Conservation (phyloP, 2,329 filamentous ascomycete genomes). For the Pseudohalonectria lignicola region DNA sequence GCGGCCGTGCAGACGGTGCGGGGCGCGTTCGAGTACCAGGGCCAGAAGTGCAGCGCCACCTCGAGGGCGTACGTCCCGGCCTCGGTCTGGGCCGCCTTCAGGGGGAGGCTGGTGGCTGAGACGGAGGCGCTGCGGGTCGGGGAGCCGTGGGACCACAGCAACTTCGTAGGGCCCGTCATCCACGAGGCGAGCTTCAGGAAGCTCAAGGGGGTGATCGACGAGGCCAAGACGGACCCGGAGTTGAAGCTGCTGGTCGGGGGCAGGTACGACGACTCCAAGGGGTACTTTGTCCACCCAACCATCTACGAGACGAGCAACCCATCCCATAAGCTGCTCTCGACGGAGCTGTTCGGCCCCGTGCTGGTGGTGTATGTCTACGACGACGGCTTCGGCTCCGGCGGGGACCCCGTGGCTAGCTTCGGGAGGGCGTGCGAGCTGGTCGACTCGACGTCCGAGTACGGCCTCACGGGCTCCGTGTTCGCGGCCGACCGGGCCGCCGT, state of each 20-base stretch:
- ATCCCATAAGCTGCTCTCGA: slow-evolving; percentile 29
- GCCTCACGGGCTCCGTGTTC: slow-evolving; percentile 37
- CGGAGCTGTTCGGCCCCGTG: slow-evolving; percentile 38
- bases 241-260: slow-evolving; percentile 33
- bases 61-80: slow-evolving; percentile 44
- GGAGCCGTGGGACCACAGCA: slow-evolving; percentile 16
- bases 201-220: slow-evolving; percentile 31
- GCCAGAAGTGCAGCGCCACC: slow-evolving; percentile 39
- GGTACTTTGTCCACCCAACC: slow-evolving; percentile 35
- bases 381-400: slow-evolving; percentile 17
- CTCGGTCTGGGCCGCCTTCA: slow-evolving; percentile 27
- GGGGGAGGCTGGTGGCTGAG: slow-evolving; percentile 24
- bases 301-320: slow-evolving; percentile 29
- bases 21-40: slow-evolving; percentile 37
- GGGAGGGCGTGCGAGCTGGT: slow-evolving; percentile 48
- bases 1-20: slow-evolving; percentile 34
- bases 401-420: slow-evolving; percentile 27
- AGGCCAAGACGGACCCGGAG: slow-evolving; percentile 27
- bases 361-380: slow-evolving; percentile 35
- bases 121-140: slow-evolving; percentile 19
- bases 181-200: slow-evolving; percentile 32
- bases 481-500: slow-evolving; percentile 34
- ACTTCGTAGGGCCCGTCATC: slow-evolving; percentile 38
- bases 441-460: slow-evolving; percentile 63
- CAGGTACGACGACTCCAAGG: slow-evolving; percentile 25